Base-by-base conservation (phyloP, 768 basidiomycete species). In the Lentinula raphanica region DNA sequence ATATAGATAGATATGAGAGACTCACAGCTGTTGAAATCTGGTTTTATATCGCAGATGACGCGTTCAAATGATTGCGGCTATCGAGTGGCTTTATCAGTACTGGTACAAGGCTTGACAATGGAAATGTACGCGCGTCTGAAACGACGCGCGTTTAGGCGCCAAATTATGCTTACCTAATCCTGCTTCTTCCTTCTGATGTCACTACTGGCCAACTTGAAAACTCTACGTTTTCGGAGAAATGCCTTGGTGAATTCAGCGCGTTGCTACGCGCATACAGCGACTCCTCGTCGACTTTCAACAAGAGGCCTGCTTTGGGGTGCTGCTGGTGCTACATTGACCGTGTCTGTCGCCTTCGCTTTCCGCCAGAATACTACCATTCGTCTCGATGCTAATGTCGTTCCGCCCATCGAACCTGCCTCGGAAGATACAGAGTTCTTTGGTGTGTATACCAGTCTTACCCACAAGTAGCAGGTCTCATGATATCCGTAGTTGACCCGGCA, bases 401-500 rank as follows among this genome's bases (percentile, higher is more conserved):
- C 19, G 17, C 42, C 42, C 28, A 35, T 11, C 15, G 38, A 28
- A 15, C 19, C 45, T 2, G n/a, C 35, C 5, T 6, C 7, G 13
- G 45, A 44, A 12, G 49, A 57, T 45, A 5, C 46, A 29, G 59
- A 60, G 5, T 27, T 29, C 25, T 44, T 57, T 13, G 35, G 59
- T 60, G 48, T 42, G 59, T 49, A 23, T 6, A n/a, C 29, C 5
- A 25, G 3, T 19, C 23, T 45, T 8, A 32, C 19, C 23, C 8
- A 11, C 11, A 15, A 36, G 32, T 45, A 40, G 19, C 11, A 15
- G n/a, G 13, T 17, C 23, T 8, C 32, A 17, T 13, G n/a, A 3
- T 45, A 31, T 25, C 19, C 38, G 29, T 48, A 87, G 90, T 80
- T 61, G 91, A 93, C 65, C 83, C 86, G 42, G 88, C 82, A 21